Evolutionary conservation across 2,329 filamentous ascomycete species (phyloP).

Genomic region (Hymenotorrendiella dingleyae): DNA sequence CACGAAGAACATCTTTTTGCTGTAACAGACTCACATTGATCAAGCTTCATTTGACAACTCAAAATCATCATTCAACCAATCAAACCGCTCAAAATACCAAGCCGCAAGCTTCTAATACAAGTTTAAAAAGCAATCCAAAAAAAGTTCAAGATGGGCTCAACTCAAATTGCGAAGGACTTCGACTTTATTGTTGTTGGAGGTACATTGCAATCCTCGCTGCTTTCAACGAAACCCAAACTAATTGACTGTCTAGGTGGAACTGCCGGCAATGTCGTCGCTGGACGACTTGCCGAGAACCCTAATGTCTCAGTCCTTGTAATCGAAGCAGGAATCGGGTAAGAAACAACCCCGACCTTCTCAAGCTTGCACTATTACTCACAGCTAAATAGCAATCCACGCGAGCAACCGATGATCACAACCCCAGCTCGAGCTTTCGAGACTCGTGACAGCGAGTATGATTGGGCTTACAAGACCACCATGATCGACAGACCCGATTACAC

Average conservation of each 20-base stretch:
- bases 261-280: conserved; percentile 43
- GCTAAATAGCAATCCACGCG: conserved; percentile 37
- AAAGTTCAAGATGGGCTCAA: conserved; percentile 1
- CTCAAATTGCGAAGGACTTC: conserved; percentile 20
- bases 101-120: too few relatives aligned
- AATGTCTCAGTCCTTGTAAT: conserved; percentile 42
- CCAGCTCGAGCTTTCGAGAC: conserved; percentile 48
- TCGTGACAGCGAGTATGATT: conserved; percentile 50
- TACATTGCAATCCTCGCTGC: background rate
- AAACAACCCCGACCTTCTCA: background rate
- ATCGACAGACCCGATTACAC: conserved; percentile 53
- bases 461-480: conserved; percentile 56
- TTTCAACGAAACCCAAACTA: background rate
- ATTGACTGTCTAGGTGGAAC: conserved; percentile 35
- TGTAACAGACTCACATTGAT: too few relatives aligned
- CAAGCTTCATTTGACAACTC: too few relatives aligned
- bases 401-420: conserved; percentile 47
- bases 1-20: too few relatives aligned
- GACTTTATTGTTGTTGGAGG: conserved; percentile 38
- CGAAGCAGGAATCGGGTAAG: conserved; percentile 39
- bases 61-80: too few relatives aligned
- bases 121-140: background rate
- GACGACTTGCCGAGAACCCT: conserved; percentile 45
- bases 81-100: background rate
- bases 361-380: background rate